These are phyloP conservation scores for Sporothrix sp. DNA, from an alignment of 2,329 filamentous ascomycete genomes.

Conservation along the genomic window DNA sequence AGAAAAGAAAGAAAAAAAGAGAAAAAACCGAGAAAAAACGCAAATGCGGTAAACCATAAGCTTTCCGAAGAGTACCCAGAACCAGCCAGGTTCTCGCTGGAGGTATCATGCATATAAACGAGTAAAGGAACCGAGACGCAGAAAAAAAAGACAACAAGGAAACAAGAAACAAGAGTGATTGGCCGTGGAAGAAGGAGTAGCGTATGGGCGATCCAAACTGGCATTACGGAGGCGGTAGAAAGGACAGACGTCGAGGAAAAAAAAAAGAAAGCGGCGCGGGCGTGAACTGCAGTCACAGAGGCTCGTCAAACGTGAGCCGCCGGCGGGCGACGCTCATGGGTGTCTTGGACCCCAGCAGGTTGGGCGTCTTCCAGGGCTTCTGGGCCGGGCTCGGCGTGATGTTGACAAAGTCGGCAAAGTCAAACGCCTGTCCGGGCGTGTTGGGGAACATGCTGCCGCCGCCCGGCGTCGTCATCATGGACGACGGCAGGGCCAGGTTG, in stretches of 20 bases:
- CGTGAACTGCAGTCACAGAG: constrained; percentile 7
- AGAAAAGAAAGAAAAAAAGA: not conserved
- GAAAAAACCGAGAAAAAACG: not conserved
- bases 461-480: constrained; percentile 80
- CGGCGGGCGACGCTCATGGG: constrained; percentile 60
- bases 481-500: constrained; percentile 63
- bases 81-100: constrained; percentile 16
- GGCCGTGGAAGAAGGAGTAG: not conserved
- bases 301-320: constrained; percentile 70
- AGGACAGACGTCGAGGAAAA: not conserved
- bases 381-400: constrained; percentile 94
- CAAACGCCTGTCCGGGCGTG: constrained; percentile 76
- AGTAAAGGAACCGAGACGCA: not conserved
- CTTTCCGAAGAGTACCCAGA: constrained; percentile 15
- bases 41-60: constrained; percentile 8
- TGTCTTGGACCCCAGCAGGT: constrained; percentile 38
- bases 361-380: constrained; percentile 76
- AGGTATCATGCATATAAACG: constrained; percentile 17
- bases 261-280: not conserved
- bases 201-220: constrained; percentile 14
- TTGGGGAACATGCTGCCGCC: constrained; percentile 59
- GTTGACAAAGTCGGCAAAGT: constrained; percentile 95
- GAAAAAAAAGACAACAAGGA: not conserved
- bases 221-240: constrained; percentile 15
- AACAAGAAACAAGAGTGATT: not conserved